Percentiles rank a stretch among this genome's conserved stretches.
Evolutionary conservation across 2,329 filamentous ascomycete species (phyloP).

Genomic region (Dothistroma pini): DNA sequence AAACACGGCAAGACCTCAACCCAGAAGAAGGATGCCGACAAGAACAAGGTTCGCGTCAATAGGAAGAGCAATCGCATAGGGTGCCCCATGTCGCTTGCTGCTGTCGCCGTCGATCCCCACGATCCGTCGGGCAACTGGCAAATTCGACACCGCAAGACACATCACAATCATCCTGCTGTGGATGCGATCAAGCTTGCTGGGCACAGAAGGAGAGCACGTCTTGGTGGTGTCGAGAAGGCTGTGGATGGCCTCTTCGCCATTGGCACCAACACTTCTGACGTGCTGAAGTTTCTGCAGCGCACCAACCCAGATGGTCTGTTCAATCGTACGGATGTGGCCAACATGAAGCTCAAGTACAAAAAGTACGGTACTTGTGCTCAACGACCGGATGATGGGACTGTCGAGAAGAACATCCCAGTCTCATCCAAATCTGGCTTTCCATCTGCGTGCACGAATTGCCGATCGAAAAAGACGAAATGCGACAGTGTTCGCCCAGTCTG

Average conservation of each 20-base stretch:
- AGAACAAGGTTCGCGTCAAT: constrained; percentile 27
- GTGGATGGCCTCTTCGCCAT: constrained; percentile 34
- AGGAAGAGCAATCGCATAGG: constrained; percentile 31
- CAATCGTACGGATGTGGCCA: constrained; percentile 35
- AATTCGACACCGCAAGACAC: constrained; percentile 32
- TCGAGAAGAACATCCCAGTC: neutral
- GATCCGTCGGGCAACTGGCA: constrained; percentile 33
- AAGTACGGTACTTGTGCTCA: constrained; percentile 32
- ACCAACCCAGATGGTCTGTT: constrained; percentile 34
- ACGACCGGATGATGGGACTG: constrained; percentile 7
- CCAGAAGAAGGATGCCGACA: constrained; percentile 24
- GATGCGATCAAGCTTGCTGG: constrained; percentile 30
- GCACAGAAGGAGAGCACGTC: constrained; percentile 31
- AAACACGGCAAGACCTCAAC: constrained; percentile 32
- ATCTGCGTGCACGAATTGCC: constrained; percentile 30
- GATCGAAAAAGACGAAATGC: constrained; percentile 30
- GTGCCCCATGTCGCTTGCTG: constrained; percentile 34
- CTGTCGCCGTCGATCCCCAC: constrained; percentile 30
- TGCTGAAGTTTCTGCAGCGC: constrained; percentile 32
- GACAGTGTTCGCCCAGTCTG: constrained; percentile 28
- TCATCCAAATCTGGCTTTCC: constrained; percentile 15
- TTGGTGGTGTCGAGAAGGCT: constrained; percentile 31
- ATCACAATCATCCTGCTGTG: constrained; percentile 34
- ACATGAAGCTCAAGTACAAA: constrained; percentile 36
- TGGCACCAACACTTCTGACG: constrained; percentile 31